Evolutionary conservation across 768 basidiomycete genomes (phyloP).

Genomic region (Amanita pseudoporphyria): DNA sequence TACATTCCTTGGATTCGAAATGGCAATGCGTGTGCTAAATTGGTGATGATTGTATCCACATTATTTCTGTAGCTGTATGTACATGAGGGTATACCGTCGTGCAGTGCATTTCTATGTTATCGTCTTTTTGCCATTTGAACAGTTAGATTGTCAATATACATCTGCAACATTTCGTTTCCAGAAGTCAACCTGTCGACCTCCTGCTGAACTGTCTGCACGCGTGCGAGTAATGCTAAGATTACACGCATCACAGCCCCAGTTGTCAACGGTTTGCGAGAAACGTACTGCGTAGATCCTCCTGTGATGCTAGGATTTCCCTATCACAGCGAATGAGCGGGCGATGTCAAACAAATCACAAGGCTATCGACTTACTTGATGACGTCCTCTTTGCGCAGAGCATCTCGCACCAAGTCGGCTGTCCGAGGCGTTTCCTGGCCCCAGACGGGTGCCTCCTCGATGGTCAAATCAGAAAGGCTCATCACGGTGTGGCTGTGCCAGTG

Average conservation of each 20-base stretch:
- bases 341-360: not conserved
- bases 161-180: conserved; percentile 75
- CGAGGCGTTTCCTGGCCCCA: conserved; percentile 41
- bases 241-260: not conserved
- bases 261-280: conserved; percentile 8
- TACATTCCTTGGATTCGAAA: conserved; percentile 93
- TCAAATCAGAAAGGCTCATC: conserved; percentile 38
- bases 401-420: conserved; percentile 57
- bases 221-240: conserved; percentile 48
- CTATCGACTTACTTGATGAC: conserved; percentile 58
- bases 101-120: conserved; percentile 17
- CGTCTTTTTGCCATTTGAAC: conserved; percentile 79
- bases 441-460: conserved; percentile 29
- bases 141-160: conserved; percentile 86
- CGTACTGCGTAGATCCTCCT: conserved; percentile 70
- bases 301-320: conserved; percentile 69
- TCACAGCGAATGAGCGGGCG: not conserved
- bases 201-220: conserved; percentile 59
- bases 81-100: not conserved
- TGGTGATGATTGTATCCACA: too few relatives aligned
- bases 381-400: conserved; percentile 70
- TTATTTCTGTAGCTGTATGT: not conserved
- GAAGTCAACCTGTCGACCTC: conserved; percentile 77
- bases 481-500: conserved; percentile 3
- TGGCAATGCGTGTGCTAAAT: conserved; percentile 70